Conservation (phyloP, 2,329 filamentous ascomycete genomes). For the Biscogniauxia sp. region DNA sequence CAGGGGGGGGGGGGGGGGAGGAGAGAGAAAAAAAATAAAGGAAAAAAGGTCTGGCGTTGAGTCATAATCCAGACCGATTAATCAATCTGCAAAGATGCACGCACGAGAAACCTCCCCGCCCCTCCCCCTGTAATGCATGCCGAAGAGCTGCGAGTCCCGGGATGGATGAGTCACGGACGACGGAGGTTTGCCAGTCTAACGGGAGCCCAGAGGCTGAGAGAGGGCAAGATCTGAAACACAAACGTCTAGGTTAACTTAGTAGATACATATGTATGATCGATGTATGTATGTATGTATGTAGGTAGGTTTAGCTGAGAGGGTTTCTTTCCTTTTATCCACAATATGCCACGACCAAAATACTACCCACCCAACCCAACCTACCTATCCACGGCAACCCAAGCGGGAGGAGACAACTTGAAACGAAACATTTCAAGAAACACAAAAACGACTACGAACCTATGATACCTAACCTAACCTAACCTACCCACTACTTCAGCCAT, state of each 20-base stretch:
- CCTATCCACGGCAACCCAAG: neutral
- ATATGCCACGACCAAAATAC: neutral
- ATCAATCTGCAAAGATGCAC: slow-evolving; percentile 10
- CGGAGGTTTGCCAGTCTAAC: neutral
- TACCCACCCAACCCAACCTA: neutral
- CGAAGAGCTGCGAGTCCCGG: slow-evolving; percentile 14
- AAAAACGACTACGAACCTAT: neutral
- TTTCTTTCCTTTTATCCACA: neutral
- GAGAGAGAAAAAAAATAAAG: neutral
- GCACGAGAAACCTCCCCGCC: neutral
- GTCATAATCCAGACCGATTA: slow-evolving; percentile 3
- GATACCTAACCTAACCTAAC: neutral
- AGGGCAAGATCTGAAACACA: slow-evolving; percentile 25
- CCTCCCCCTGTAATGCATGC: slow-evolving; percentile 11
- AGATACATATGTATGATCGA: too few relatives aligned
- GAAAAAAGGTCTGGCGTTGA: neutral
- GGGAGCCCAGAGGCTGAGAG: slow-evolving; percentile 10
- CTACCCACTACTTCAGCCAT: too few relatives aligned
- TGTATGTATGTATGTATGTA: too few relatives aligned
- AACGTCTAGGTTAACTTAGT: slow-evolving; percentile 2
- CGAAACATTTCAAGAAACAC: neutral
- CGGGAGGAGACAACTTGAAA: neutral
- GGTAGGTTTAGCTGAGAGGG: too few relatives aligned
- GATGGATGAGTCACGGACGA: slow-evolving; percentile 25
- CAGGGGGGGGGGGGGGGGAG: neutral